Base-by-base conservation (phyloP, 371 early-diverging fungal genomes). In the Blastocladiella emersonii region DNA sequence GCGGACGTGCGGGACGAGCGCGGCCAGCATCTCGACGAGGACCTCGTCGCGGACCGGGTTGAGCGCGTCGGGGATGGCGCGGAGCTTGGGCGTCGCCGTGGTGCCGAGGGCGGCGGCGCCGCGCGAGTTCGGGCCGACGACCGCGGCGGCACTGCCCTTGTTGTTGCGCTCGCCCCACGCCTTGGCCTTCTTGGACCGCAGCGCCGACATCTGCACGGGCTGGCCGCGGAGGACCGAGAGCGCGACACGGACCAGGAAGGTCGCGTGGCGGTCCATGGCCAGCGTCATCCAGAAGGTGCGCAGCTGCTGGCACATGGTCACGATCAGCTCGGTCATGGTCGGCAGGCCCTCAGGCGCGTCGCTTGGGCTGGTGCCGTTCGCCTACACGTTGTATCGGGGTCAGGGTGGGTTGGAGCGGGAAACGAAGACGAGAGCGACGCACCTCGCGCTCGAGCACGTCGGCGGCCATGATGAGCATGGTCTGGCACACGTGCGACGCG, bases 401-500 rank as follows among this genome's bases (percentile, higher is more conserved):
- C 71, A 56, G 15, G 15, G 1, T 41, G 34, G 37, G 23, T 17
- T 3, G 12, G 30, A 3, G 6, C 45, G 23, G 36, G 13, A 23
- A n/a, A 37, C 8, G 32, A 30, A 3, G 27, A 23, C 8, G 5
- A 1, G 37, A 1, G 13, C 19, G 0, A 45, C n/a, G n/a, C 48
- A 86, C 79, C 67, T 91, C 90, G 36, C 84, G 74, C 61, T 90
- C 88, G 13, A 91, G 78, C 19, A 85, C 78, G 61, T 84, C 83
- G 0, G 86, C 84, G n/a, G 82, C 80, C 10, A 89, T 69, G 0
- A 80, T 77, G 60, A 91, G 68, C 15, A 90, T 65, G 4, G 90
- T 87, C 70, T 92, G 93, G 59, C 80, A 78, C 2, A 90, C 90
- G 60, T 92, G 93, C 3, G 91, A 91, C 7, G 86, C 90, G 64